Evolutionary conservation across 2,329 filamentous ascomycete species (phyloP).

Genomic region (Ophiostoma perfectum): DNA sequence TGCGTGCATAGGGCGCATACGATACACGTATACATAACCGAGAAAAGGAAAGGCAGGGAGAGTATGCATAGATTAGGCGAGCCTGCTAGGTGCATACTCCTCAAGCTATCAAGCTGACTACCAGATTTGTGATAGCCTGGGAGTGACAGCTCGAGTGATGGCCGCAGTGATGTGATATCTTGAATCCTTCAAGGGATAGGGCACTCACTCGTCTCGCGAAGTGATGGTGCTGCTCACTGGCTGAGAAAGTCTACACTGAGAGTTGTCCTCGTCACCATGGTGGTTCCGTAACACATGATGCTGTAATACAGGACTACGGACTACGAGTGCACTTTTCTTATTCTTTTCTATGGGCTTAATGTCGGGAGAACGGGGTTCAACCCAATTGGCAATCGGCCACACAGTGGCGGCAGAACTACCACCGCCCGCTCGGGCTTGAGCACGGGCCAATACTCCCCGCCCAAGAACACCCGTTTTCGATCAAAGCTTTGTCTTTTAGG

Average conservation of each 20-base stretch:
- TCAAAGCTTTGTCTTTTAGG: constrained; percentile 7
- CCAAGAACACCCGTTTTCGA: neutral
- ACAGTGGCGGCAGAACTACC: neutral
- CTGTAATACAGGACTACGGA: constrained; percentile 11
- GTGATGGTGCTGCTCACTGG: neutral
- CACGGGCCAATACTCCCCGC: constrained; percentile 13
- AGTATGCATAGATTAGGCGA: neutral
- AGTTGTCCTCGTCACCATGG: neutral
- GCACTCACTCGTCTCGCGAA: neutral
- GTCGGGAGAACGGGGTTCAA: no score
- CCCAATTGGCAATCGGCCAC: no score
- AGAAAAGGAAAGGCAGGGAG: neutral
- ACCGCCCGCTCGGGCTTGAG: constrained; percentile 12
- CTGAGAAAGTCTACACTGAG: neutral
- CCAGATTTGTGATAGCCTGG: constrained; percentile 8
- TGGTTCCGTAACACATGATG: constrained; percentile 3
- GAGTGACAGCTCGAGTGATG: constrained; percentile 10
- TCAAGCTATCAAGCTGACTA: constrained; percentile 4
- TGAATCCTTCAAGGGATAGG: neutral
- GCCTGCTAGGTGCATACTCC: neutral
- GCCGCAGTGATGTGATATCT: constrained; percentile 4
- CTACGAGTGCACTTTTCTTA: neutral
- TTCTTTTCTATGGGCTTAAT: neutral
- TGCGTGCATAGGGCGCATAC: no score
- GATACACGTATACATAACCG: neutral